Base-by-base conservation (phyloP, 31 red algal genomes). In the Porphyra umbilicalis region DNA sequence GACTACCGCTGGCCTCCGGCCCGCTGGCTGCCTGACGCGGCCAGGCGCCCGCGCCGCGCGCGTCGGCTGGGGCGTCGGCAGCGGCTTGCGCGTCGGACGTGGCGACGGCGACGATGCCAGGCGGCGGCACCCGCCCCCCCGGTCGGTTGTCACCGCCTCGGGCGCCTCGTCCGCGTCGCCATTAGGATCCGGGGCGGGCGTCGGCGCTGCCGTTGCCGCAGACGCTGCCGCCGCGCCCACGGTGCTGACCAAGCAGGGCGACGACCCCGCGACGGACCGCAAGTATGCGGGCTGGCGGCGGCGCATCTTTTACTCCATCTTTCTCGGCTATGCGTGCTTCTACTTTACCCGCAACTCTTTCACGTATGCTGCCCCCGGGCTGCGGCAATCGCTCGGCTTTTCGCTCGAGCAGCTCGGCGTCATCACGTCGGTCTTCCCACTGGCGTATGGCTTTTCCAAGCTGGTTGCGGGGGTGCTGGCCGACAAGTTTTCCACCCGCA, bases 361-460 rank as follows among this genome's bases (percentile, higher is more conserved):
- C 85, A 96, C 89, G 0, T 99, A 96, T 85, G 92, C 89, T 1
- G 94, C 94, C 79, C 97, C 97, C n/a, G 91, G 87, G 20, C 85
- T 99, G 93, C 81, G 93, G 38, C 79, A 90, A 39, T 89, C 93
- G 33, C 85, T 99, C 10, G 93, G 93, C 16, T 87, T 99, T 32
- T 94, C 88, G 20, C 80, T 96, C 6, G 93, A 94, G 81, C 97
- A 99, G 82, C 79, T 99, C 42, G 97, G 97, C 29, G 84, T 99
- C 39, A 96, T 99, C 40, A 92, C 90, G 90, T 92, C 88, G 25
- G 92, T 99, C 13, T 96, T 99, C 75, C 93, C 93, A 8, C 57
- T 99, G 32, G 91, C 94, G 14, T 99, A 99, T 77, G 97, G 97
- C n/a, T 96, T 99, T 80, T 92, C 89, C 29, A 99, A 99, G 86